phyloP scores from a whole-genome alignment of 108 stramenopile species.

The Pinguiococcus pyrenoidosus region DNA sequence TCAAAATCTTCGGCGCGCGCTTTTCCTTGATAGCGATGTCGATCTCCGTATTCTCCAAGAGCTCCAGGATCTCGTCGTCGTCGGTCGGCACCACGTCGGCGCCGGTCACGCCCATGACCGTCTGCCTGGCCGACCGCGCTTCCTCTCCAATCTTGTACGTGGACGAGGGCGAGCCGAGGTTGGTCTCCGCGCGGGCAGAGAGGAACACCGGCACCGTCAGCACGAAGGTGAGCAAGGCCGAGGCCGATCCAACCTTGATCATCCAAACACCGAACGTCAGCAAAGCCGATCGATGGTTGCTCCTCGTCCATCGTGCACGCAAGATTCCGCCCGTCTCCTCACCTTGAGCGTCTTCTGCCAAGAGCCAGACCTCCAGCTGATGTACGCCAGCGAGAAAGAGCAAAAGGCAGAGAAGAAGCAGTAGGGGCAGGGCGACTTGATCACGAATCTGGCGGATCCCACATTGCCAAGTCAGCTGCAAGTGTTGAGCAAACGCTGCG shows the following conservation, averaged over 20 bases:
- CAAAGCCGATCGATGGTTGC: no score
- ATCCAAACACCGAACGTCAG: no score
- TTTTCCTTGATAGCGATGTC: conserved; percentile 12
- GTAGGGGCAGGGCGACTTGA: conserved; percentile 54
- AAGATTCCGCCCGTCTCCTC: no score
- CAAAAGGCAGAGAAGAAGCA: conserved; percentile 56
- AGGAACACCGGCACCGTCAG: conserved; percentile 39
- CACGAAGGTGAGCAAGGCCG: no score
- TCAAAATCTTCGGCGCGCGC: not conserved
- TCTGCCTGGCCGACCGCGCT: conserved; percentile 13
- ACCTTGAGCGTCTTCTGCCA: no score
- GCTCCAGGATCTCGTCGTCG: conserved; percentile 2
- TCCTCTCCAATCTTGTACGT: conserved; percentile 12
- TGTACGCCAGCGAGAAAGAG: conserved; percentile 8
- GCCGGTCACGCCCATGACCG: conserved; percentile 4
- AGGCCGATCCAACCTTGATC: no score
- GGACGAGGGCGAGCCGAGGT: not conserved
- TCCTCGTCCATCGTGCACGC: no score
- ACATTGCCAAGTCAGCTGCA: not conserved
- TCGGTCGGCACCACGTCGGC: conserved; percentile 3
- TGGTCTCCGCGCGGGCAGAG: conserved; percentile 41
- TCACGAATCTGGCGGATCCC: conserved; percentile 19
- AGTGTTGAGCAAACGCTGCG: not conserved
- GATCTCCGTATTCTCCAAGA: conserved; percentile 16
- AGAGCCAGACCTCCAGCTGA: not conserved